Percentiles rank a stretch among this genome's conserved stretches.
Conservation (phyloP, 2,329 filamentous ascomycete species). For the Aspergillus felis region DNA sequence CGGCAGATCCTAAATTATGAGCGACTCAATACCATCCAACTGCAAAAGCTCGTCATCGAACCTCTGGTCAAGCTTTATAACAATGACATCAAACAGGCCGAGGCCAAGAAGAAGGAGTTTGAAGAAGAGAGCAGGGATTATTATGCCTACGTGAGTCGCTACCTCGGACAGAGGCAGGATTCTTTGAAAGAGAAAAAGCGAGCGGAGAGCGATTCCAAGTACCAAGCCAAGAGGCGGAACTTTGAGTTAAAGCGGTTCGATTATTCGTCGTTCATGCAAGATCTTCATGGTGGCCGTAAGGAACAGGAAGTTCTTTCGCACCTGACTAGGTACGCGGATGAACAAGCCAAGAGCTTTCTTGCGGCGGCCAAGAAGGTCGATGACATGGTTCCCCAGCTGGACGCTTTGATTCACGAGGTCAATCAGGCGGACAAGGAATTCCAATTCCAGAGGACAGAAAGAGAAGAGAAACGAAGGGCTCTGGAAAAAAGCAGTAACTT, state of each 20-base stretch:
- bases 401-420: conserved; percentile 86
- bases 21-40: conserved; percentile 72
- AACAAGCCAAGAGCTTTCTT: conserved; percentile 80
- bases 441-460: conserved; percentile 88
- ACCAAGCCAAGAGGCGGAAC: conserved; percentile 85
- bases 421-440: conserved; percentile 93
- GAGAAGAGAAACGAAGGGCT: conserved; percentile 87
- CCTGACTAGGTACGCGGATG: conserved; percentile 88
- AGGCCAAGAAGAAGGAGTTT: conserved; percentile 94
- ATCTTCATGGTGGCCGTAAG: conserved; percentile 97
- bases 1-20: conserved; percentile 86
- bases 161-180: conserved; percentile 93
- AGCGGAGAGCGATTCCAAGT: conserved; percentile 90
- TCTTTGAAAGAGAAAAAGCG: conserved; percentile 97
- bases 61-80: conserved; percentile 89
- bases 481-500: conserved; percentile 81
- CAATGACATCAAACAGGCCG: conserved; percentile 94
- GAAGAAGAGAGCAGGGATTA: conserved; percentile 99
- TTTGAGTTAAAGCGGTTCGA: conserved; percentile 98
- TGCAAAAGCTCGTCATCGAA: conserved; percentile 93
- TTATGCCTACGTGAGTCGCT: conserved; percentile 90
- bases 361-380: conserved; percentile 83
- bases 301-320: conserved; percentile 96
- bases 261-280: conserved; percentile 98
- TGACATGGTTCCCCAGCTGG: conserved; percentile 78